Percentiles rank a stretch among this genome's conserved stretches.
These are phyloP conservation scores for Solanum raphanifolium DNA, from an alignment of 257 asterid genomes.

Conservation along the genomic window DNA sequence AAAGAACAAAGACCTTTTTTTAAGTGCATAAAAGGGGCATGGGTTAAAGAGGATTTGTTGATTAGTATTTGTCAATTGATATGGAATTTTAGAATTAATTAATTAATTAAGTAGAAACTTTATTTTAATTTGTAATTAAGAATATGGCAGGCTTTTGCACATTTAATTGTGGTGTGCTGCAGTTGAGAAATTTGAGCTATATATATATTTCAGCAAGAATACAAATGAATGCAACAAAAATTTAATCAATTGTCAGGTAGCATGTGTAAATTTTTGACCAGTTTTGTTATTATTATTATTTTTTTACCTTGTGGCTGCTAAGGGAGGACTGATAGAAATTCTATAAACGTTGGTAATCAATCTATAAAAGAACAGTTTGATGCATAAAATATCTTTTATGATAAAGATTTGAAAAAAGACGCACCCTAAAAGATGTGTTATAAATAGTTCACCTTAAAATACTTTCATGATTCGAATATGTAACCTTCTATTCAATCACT, in stretches of 20 bases:
- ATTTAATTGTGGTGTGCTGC: neutral
- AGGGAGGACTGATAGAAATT: no score
- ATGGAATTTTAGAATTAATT: neutral
- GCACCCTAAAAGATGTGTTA: fast-evolving
- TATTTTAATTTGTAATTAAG: no score
- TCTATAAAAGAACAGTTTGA: no score
- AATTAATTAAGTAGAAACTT: no score
- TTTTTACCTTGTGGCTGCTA: neutral
- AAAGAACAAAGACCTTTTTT: neutral
- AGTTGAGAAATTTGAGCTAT: neutral
- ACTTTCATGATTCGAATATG: neutral
- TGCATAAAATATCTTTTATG: no score
- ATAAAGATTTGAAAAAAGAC: no score
- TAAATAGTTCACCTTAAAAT: no score
- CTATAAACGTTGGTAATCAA: neutral
- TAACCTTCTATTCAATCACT: neutral
- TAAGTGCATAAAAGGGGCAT: neutral
- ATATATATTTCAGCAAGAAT: neutral
- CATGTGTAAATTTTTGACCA: neutral
- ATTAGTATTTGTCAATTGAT: neutral
- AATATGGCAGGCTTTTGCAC: no score
- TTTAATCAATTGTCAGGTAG: neutral
- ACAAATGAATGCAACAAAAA: neutral
- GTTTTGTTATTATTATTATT: no score
- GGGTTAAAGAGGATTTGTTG: neutral